Evolutionary conservation across 1,284 basidiomycete species (phyloP), one percentile per base, ranked within the genome.

Genomic region (Cutaneotrichosporon arboriforme): DNA sequence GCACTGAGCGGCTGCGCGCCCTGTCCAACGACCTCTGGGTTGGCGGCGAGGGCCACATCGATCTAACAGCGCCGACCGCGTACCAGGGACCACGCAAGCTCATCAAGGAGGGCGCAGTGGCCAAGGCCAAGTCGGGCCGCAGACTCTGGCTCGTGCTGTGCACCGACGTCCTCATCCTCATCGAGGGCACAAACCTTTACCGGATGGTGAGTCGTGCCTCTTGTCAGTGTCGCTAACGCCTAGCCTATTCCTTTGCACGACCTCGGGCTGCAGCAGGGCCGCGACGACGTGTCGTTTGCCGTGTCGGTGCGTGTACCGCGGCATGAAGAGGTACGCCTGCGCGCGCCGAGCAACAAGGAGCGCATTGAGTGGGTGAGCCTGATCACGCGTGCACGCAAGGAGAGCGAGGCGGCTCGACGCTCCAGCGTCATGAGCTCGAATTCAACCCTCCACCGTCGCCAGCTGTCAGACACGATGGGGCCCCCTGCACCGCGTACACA

Each of bases 11-110:
- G 10, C 77, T 97, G 10, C 80, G 79, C 45, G 78, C 77, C 15
- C 79, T 97, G 23, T 88, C 86, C 7, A 82, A 87, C 58, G 79
- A 87, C 63, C 78, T 97, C 4, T 92, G 85, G 85, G 84, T 93
- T 49, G 89, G 88, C 9, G 71, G 73, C 20, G 83, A 89, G 73
- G 88, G 86, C 86, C 84, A 86, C 14, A 81, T 96, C 23, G 90
- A 97, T 69, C 77, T 97, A n/a, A 93, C 90, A 0, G 77, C 86
- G 3, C 86, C 88, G 0, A 96, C 91, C 9, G 81, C 86, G 1
- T 80, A 83, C 62, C 84, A 89, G 78, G 90, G 88, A 1, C 75
- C 80, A 9, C 80, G 93, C 20, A 81, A 77, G 58, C 78, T 97
- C 13, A 49, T 97, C 40, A 87, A 84, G 59, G 88, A 97, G 68